Base-by-base conservation (phyloP, 2,329 filamentous ascomycete genomes). In the Trichoderma sp. region DNA sequence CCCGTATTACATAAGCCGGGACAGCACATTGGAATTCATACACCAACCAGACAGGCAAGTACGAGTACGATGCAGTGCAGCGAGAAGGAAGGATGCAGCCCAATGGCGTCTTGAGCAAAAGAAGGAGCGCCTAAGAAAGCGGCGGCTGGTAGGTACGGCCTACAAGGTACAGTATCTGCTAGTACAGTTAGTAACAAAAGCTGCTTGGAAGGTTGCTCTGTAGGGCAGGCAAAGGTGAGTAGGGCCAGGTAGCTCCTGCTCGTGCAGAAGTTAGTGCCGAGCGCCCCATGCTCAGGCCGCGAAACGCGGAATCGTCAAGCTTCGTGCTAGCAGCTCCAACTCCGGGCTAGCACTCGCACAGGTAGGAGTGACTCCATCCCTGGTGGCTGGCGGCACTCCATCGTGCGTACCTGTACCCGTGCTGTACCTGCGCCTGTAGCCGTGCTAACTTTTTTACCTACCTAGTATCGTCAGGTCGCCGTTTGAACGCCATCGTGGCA, bases 261-360 rank as follows among this genome's bases (percentile, higher is more conserved):
- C 45, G 50, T 65, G 69, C 69, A 72, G 59, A 64, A 65, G 60
- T 73, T 71, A 64, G 69, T 73, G 60, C 60, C 69, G 69, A 73
- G 67, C 41, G 35, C 35, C 59, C 67, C 60, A 62, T 71, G 68
- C 21, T 53, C 65, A 29, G 35, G 50, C 45, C 67, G 50, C 69
- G 41, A 73, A 65, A 53, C 69, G 69, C 69, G 69, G 60, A 73
- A 65, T 64, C 59, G 29, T 72, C 69, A 65, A 53, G 60, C 60
- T 73, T 59, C 67, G 35, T 31, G 31, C 27, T 31, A 62, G 27
- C 27, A 67, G 62, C 33, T 27, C 62, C 62, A 63, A 14, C 45
- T 21, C 45, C 50, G 50, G 33, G 60, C 63, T 66, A 67, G 64
- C 65, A 68, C 66, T 53, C 21, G 66, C 21, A 68, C 66, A 35